A percentile compares a stretch with the other conserved stretches of the same genome.
Conservation (phyloP, 1,284 basidiomycete species). For the Cryptococcus sp. region DNA sequence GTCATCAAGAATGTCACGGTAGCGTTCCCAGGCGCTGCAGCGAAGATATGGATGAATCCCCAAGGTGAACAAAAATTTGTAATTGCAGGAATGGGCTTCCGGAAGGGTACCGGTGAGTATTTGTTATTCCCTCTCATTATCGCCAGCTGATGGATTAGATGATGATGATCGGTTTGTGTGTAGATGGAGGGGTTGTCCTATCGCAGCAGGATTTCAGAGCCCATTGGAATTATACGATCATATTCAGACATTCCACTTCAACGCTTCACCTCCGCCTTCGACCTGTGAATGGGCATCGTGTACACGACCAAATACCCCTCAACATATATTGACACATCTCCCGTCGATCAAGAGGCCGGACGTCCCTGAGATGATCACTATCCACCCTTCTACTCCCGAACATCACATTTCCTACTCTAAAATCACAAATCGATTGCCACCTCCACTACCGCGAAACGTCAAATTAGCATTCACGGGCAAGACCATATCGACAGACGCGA, state of each 20-base stretch:
- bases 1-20: slow-evolving; percentile 46
- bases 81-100: slow-evolving; percentile 42
- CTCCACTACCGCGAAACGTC: slow-evolving; percentile 20
- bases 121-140: neutral
- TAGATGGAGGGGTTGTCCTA: slow-evolving; percentile 30
- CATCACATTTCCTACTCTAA: slow-evolving; percentile 5
- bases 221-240: slow-evolving; percentile 27
- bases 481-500: slow-evolving; percentile 23
- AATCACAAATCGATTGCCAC: slow-evolving; percentile 22
- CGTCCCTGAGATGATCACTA: slow-evolving; percentile 13
- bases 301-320: slow-evolving; percentile 20
- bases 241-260: slow-evolving; percentile 24
- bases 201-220: slow-evolving; percentile 5
- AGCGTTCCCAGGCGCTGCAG: slow-evolving; percentile 40
- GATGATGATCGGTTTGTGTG: slow-evolving; percentile 36
- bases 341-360: slow-evolving; percentile 13
- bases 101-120: slow-evolving; percentile 29
- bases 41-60: slow-evolving; percentile 33
- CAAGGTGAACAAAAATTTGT: slow-evolving; percentile 39
- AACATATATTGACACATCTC: slow-evolving; percentile 40
- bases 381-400: slow-evolving; percentile 14
- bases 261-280: slow-evolving; percentile 2
- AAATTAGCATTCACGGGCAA: slow-evolving; percentile 20
- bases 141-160: slow-evolving; percentile 12
- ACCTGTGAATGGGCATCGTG: slow-evolving; percentile 26